Percentiles rank a stretch among this genome's conserved stretches.
These are phyloP conservation scores for Fusarium fujikuroi DNA, from an alignment of 2,329 filamentous ascomycete genomes.

Conservation along the genomic window DNA sequence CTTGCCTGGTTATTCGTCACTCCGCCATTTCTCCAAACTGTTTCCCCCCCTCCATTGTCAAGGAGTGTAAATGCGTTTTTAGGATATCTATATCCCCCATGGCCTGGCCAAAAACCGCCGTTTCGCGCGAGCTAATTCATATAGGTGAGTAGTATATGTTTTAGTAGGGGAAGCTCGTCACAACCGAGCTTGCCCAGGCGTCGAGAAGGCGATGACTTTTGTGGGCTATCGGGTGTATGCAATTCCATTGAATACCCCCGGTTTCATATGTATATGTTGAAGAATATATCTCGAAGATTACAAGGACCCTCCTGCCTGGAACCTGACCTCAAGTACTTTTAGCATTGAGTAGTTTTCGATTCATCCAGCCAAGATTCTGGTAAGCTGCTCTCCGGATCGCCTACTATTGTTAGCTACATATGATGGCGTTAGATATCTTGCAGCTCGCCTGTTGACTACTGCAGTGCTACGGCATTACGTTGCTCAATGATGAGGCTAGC, in stretches of 20 bases:
- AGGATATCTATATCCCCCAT: neutral
- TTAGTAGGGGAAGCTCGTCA: neutral
- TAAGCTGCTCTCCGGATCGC: neutral
- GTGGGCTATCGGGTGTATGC: neutral
- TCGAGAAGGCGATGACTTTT: neutral
- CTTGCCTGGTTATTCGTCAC: neutral
- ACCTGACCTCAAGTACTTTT: neutral
- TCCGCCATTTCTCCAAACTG: neutral
- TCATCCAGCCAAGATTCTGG: neutral
- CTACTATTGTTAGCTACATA: neutral
- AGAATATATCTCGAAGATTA: neutral
- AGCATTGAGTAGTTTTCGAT: neutral
- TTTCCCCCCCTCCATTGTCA: neutral
- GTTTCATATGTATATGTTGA: neutral
- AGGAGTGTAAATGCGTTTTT: too few relatives aligned
- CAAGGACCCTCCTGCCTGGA: neutral
- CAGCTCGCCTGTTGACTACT: slow-evolving; percentile 8
- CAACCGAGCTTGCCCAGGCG: slow-evolving; percentile 10
- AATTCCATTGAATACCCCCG: neutral
- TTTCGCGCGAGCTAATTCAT: slow-evolving; percentile 13
- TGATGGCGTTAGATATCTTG: neutral
- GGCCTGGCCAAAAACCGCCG: slow-evolving; percentile 9
- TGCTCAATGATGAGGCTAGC: slow-evolving; percentile 27
- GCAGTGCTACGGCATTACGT: slow-evolving; percentile 26
- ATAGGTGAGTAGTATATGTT: slow-evolving; percentile 3